Conservation (phyloP, 2,329 filamentous ascomycete species). For the Cladosporium colombiae region DNA sequence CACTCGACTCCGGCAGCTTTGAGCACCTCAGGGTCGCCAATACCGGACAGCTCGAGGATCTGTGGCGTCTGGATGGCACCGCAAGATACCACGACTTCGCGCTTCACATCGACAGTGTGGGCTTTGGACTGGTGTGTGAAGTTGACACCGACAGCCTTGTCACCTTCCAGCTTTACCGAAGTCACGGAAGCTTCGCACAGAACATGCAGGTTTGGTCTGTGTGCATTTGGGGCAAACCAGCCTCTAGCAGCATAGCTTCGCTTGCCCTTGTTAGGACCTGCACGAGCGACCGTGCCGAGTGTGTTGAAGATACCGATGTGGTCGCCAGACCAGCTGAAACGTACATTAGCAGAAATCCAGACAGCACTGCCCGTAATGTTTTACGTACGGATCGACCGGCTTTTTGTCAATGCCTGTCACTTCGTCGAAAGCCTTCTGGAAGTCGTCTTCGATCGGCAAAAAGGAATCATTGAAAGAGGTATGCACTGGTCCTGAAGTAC, state of each 20-base stretch:
- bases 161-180: slow-evolving; percentile 49
- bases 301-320: slow-evolving; percentile 40
- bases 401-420: slow-evolving; percentile 39
- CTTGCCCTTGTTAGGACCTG: slow-evolving; percentile 35
- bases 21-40: slow-evolving; percentile 58
- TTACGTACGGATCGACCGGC: slow-evolving; percentile 33
- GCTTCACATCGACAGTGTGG: slow-evolving; percentile 39
- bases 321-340: slow-evolving; percentile 36
- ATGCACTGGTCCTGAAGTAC: slow-evolving; percentile 37
- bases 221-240: slow-evolving; percentile 40
- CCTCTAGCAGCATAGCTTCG: slow-evolving; percentile 40
- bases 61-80: slow-evolving; percentile 66
- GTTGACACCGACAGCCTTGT: slow-evolving; percentile 43
- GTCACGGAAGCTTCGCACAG: slow-evolving; percentile 50
- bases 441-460: slow-evolving; percentile 39
- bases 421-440: slow-evolving; percentile 39
- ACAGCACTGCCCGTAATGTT: not conserved
- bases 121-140: slow-evolving; percentile 43
- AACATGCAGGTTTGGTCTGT: slow-evolving; percentile 49
- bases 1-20: slow-evolving; percentile 54
- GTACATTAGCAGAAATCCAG: not conserved
- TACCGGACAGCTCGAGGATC: slow-evolving; percentile 63
- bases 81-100: slow-evolving; percentile 49
- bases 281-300: slow-evolving; percentile 32
- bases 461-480: slow-evolving; percentile 40